Base-by-base conservation (phyloP, 2,329 filamentous ascomycete genomes). In the Penicillium sp. region DNA sequence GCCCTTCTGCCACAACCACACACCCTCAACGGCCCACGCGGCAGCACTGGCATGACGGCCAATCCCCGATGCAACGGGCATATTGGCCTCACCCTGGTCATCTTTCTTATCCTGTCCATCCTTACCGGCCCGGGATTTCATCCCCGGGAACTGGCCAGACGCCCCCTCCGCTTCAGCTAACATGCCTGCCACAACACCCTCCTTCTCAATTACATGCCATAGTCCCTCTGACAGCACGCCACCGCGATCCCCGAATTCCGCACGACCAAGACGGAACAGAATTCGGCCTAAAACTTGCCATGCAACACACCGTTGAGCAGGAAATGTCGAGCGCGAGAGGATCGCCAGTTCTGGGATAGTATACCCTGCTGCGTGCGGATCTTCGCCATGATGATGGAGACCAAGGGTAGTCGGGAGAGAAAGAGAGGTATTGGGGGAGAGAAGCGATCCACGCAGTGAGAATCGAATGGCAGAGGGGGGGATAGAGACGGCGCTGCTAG, bases 331-430 rank as follows among this genome's bases (percentile, higher is more conserved):
- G 33, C 93, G 84, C 4, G 91, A 87, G 2, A 97, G 82, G 31
- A 89, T 85, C 1, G 92, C 88, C 1, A 99, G 81, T 75, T 99
- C 95, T 0, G 87, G 86, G 29, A 99, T 85, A 0, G 95, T 98
- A 75, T 99, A 99, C 0, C 95, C 95, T 0, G 95, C 95, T 1
- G 93, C 91, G 74, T 96, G 92, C 16, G 95, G 95, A 1, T 93
- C 93, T 57, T 93, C 87, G 61, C 90, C 92, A 73, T 99, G 95
- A 74, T 99, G 93, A 74, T 99, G 95, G 14, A 99, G 82, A 0
- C 95, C 95, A 58, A 88, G 85, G 13, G 86, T 88, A 1, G 86
- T 85, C 5, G 93, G 90, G 26, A 98, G 87, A 2, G 84, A 80
- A 54, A 92, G 83, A 26, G 92, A 87, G 33, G 86, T 83, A 49